Evolutionary conservation across 768 basidiomycete genomes (phyloP).

Genomic region (Psilocybe cyanescens): DNA sequence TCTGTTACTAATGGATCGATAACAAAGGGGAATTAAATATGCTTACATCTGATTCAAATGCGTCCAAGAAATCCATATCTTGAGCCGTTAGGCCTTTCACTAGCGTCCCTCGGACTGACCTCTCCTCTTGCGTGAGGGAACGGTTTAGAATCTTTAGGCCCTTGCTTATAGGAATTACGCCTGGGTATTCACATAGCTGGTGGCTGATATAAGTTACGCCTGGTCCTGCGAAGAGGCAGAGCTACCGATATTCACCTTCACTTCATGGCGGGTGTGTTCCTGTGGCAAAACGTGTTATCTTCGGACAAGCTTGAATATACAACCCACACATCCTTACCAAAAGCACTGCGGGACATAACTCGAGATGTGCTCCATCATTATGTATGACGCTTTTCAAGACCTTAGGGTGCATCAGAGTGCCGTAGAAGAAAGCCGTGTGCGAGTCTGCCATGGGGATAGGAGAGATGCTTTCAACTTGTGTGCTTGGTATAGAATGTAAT

Average conservation of each 20-base stretch:
- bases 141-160: slow-evolving; percentile 50
- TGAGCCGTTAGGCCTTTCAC: slow-evolving; percentile 68
- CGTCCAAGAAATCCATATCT: slow-evolving; percentile 74
- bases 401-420: slow-evolving; percentile 87
- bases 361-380: slow-evolving; percentile 64
- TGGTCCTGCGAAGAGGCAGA: not conserved
- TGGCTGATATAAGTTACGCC: not conserved
- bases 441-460: not conserved
- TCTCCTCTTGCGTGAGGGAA: slow-evolving; percentile 62
- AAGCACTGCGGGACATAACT: slow-evolving; percentile 75
- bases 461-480: too few species aligned
- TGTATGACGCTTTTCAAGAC: slow-evolving; percentile 79
- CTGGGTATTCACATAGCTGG: slow-evolving; percentile 82
- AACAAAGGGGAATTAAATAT: not conserved
- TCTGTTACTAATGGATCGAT: not conserved
- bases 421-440: slow-evolving; percentile 77
- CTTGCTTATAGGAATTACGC: slow-evolving; percentile 63
- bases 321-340: slow-evolving; percentile 48
- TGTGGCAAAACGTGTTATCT: slow-evolving; percentile 28
- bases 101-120: slow-evolving; percentile 76
- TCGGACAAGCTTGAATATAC: not conserved
- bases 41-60: slow-evolving; percentile 80
- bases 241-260: slow-evolving; percentile 49
- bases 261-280: slow-evolving; percentile 83
- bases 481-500: too few species aligned